These are phyloP conservation scores for Podaxis sp. DNA, from an alignment of 768 basidiomycete genomes.

Conservation along the genomic window DNA sequence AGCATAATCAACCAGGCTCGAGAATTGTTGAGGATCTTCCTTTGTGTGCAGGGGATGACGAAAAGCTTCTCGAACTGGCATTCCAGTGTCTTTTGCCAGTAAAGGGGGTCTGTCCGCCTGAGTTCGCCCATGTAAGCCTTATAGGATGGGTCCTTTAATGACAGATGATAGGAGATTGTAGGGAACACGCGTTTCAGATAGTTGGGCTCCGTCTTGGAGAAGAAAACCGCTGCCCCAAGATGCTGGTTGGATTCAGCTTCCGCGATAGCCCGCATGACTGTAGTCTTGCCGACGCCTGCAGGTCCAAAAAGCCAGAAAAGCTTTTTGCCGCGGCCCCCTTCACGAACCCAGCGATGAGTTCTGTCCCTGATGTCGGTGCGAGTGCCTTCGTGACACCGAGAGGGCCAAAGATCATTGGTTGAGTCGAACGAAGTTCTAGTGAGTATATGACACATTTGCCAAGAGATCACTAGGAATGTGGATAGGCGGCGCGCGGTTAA, in stretches of 20 bases:
- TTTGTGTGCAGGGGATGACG: constrained; percentile 9
- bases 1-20: constrained; percentile 17
- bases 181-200: constrained; percentile 18
- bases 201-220: neutral
- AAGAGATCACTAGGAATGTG: too few relatives aligned
- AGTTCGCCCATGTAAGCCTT: constrained; percentile 7
- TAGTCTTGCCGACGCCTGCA: neutral
- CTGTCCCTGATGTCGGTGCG: too few relatives aligned
- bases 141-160: constrained; percentile 5
- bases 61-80: constrained; percentile 19
- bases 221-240: neutral
- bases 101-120: constrained; percentile 7
- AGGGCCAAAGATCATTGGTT: too few relatives aligned
- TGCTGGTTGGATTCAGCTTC: neutral
- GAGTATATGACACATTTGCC: too few relatives aligned
- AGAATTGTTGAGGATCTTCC: neutral
- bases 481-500: too few relatives aligned
- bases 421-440: too few relatives aligned
- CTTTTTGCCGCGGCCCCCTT: too few relatives aligned
- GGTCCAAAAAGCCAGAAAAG: too few relatives aligned
- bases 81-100: constrained; percentile 7
- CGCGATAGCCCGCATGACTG: neutral
- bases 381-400: too few relatives aligned
- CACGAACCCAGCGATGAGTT: too few relatives aligned
- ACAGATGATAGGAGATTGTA: constrained; percentile 25